Conservation (phyloP, 495 filamentous ascomycete genomes). For the Cercophora scortea region DNA sequence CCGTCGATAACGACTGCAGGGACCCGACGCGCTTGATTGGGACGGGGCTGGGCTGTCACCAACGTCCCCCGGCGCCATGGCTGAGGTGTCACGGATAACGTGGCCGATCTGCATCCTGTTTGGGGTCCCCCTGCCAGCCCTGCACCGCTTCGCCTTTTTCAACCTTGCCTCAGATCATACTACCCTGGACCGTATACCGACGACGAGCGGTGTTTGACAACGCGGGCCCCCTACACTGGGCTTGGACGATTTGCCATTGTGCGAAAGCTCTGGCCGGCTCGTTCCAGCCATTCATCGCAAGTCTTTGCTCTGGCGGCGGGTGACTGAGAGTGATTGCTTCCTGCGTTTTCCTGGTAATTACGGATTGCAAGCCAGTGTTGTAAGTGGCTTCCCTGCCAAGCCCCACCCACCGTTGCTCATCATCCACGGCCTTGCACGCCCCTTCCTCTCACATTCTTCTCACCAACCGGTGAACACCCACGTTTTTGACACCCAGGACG, state of each 20-base stretch:
- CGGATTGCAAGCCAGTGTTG: no score
- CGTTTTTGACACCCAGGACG: no score
- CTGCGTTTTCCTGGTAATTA: no score
- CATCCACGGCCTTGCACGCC: no score
- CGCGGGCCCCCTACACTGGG: neutral
- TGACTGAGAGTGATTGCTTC: no score
- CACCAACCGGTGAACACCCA: no score
- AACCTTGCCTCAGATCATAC: constrained; percentile 2
- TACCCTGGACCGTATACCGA: neutral
- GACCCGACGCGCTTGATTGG: neutral
- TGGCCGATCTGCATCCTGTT: neutral
- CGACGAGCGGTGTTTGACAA: neutral
- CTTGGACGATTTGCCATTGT: neutral
- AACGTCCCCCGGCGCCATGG: neutral
- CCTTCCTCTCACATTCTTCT: no score
- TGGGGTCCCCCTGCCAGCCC: neutral
- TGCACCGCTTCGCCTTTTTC: neutral
- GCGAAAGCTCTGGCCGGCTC: no score
- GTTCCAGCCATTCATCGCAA: no score
- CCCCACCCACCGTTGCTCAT: no score
- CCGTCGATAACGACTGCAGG: neutral
- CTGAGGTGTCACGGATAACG: constrained; percentile 3
- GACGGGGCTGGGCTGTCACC: neutral
- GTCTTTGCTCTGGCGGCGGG: no score
- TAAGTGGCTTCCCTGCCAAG: no score